These are phyloP conservation scores for Pseudogymnoascus sp. DNA, from an alignment of 2,329 filamentous ascomycete species.

Conservation along the genomic window DNA sequence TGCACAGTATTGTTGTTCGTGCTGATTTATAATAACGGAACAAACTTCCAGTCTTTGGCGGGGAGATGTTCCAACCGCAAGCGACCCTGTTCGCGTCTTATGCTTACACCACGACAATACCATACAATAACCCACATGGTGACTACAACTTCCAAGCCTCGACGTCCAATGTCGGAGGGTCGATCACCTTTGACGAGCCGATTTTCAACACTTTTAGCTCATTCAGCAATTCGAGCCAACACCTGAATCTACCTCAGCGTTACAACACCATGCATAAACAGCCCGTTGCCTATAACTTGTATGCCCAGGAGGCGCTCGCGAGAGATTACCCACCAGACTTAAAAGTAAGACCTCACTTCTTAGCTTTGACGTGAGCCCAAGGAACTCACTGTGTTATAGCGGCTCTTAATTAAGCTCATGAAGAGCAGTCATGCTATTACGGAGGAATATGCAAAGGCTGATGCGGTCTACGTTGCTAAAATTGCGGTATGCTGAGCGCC, in stretches of 20 bases:
- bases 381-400: conserved; percentile 45
- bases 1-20: too few relatives aligned
- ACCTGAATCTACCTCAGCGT: not conserved
- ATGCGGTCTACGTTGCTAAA: conserved; percentile 77
- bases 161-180: not conserved
- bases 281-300: conserved; percentile 20
- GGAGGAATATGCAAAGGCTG: conserved; percentile 80
- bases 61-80: conserved; percentile 9
- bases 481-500: conserved; percentile 59
- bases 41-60: conserved; percentile 2
- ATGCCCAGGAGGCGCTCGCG: conserved; percentile 53
- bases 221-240: not conserved
- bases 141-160: not conserved
- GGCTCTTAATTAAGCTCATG: conserved; percentile 72
- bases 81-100: not conserved
- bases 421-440: conserved; percentile 70
- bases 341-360: conserved; percentile 37
- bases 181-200: conserved; percentile 13
- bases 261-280: conserved; percentile 21
- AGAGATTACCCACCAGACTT: conserved; percentile 51
- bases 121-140: conserved; percentile 4
- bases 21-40: not conserved
- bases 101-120: not conserved
- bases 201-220: conserved; percentile 5
- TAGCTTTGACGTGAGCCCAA: conserved; percentile 6